Base-by-base conservation (phyloP, 164 flowering plant genomes). In the Piper betle region DNA sequence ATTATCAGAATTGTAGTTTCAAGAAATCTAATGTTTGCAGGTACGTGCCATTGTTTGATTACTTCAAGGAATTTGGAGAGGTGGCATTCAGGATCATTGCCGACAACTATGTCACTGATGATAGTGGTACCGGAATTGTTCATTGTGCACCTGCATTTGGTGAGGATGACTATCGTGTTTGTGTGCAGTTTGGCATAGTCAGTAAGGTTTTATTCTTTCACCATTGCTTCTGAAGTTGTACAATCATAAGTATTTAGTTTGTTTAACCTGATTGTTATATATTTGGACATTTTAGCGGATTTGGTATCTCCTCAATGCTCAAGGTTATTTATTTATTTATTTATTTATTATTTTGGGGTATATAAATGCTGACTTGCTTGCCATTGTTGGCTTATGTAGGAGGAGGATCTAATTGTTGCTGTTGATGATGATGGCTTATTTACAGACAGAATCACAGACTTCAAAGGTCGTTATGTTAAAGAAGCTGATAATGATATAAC, bases 81-180 rank as follows among this genome's bases (percentile, higher is more conserved):
- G 71, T 68, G 37, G 97, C 99, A 41, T 94, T 94, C 69, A 80
- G 77, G 74, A 96, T 94, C 71, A 75, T 91, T 56, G 79, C 93
- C 4, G 97, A 94, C 72, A 77, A 84, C 59, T 91, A 82, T 75
- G 99, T 94, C 13, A 91, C 99, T 37, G 84, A 81, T 71, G 97
- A 86, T 67, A 91, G 95, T 75, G 99, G 99, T 60, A 88, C 96
- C 62, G 99, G 99, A 7, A 77, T 94, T 75, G 99, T 94, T 57
- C 96, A 94, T 62, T 81, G 89, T 82, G 99, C 99, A 69, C 99
- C 99, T 53, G 99, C 99, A 65, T 93, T 93, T 78, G 99, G 99
- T 61, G 97, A 93, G 70, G 99, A 90, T 66, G 99, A 93, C 77
- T 90, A 86, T 66, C 94, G 97, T 17, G 96, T 90, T 61, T 93